Evolutionary conservation across 495 filamentous ascomycete genomes (phyloP).

Genomic region (Hypoxylon subgilvum): DNA sequence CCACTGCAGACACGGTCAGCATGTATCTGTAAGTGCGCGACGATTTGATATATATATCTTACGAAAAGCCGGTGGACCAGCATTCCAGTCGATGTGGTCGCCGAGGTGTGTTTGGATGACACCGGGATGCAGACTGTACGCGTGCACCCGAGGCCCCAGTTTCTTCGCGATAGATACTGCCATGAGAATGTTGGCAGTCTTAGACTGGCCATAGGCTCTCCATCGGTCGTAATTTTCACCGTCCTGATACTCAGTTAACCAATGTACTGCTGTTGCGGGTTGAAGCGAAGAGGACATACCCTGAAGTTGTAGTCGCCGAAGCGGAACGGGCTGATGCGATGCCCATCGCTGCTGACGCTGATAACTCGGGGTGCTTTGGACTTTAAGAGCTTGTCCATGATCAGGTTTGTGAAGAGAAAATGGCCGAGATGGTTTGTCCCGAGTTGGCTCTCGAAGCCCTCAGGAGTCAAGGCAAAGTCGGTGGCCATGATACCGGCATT

Average conservation of each 20-base stretch:
- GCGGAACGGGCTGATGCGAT: conserved; percentile 53
- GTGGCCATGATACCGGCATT: conserved; percentile 74
- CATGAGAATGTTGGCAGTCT: conserved; percentile 60
- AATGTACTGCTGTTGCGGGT: background rate
- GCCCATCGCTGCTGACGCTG: conserved; percentile 50
- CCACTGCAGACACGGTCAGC: background rate
- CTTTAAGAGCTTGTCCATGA: conserved; percentile 55
- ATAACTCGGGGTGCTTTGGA: conserved; percentile 43
- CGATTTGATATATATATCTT: background rate
- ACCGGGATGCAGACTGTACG: conserved; percentile 56
- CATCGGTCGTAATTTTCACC: conserved; percentile 58
- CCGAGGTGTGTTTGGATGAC: conserved; percentile 42
- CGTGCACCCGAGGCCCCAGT: conserved; percentile 39
- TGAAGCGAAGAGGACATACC: background rate
- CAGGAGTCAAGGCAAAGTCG: conserved; percentile 53
- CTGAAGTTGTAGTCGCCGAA: conserved; percentile 51
- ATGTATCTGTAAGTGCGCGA: background rate
- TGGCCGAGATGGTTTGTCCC: conserved; percentile 75
- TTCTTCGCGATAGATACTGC: conserved; percentile 51
- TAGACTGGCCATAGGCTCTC: conserved; percentile 36
- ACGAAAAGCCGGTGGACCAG: conserved; percentile 31
- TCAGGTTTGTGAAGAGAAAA: conserved; percentile 68
- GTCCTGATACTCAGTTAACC: conserved; percentile 35
- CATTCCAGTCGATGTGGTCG: conserved; percentile 39
- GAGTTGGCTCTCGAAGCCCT: conserved; percentile 73